Base-by-base conservation (phyloP, 2,329 filamentous ascomycete genomes). In the Paecilomyces variotii region DNA sequence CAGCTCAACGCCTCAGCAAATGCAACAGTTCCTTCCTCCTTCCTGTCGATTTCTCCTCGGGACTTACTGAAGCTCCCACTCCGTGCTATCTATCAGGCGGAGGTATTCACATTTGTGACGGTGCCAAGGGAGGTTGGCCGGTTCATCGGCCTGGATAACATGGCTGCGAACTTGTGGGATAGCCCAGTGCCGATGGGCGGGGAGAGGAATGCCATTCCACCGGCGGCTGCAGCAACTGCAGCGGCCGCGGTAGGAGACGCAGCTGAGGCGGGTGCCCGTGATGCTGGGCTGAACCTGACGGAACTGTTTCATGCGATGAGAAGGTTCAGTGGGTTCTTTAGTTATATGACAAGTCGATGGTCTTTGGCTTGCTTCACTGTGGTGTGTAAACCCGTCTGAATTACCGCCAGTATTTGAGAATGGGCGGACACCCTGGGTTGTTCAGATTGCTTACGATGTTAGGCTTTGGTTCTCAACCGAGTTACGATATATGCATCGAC, bases 401-500 rank as follows among this genome's bases (percentile, higher is more conserved):
- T 6, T 2, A 28, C 52, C 10, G 30, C 51, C 39, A 19, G 34
- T 49, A 25, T 45, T 57, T 5, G 25, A 50, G 19, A 9, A 19
- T 24, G 24, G 28, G 14, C 19, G 19, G 19, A 19, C 19, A 19
- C 19, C 19, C 19, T 10, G 19, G 6, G 11, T 11, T 26, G 45
- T n/a, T 11, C 60, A 56, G 54, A 53, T 51, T 62, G 57, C 64
- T 60, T 24, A 57, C 56, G 51, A 14, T 25, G 56, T 26, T 61
- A 87, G 84, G 91, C 91, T 25, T 84, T 97, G 59, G 78, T 97
- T 59, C 80, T 97, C 26, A 97, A 97, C 71, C 86, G 94, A 59
- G 95, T 94, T 5, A 87, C 92, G 59, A 94, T 97, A 65, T 97
- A 96, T 74, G 93, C 91, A 50, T 93, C 92, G 0, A 93, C 91